A percentile compares a stretch with the other conserved stretches of the same genome.
These are phyloP conservation scores for Saturnispora mendoncae DNA, from an alignment of 805 yeast species.

Conservation along the genomic window DNA sequence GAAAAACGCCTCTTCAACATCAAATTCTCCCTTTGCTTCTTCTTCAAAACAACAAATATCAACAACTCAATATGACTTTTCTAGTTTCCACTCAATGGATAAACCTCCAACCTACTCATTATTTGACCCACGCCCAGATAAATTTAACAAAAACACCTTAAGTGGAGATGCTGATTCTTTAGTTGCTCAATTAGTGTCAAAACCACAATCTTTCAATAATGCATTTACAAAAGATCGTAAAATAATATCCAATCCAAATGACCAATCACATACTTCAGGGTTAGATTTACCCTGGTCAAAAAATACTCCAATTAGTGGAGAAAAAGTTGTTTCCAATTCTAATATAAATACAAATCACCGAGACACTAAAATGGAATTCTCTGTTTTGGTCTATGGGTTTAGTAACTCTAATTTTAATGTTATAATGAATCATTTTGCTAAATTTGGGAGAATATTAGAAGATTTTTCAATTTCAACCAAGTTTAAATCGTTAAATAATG, in stretches of 20 bases:
- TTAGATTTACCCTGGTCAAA: no score
- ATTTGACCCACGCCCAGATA: slow-evolving; percentile 33
- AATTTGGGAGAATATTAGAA: slow-evolving; percentile 13
- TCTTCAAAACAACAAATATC: slow-evolving; percentile 18
- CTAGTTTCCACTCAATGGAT: slow-evolving; percentile 21
- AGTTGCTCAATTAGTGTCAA: slow-evolving; percentile 30
- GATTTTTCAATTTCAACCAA: slow-evolving; percentile 7
- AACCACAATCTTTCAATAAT: slow-evolving; percentile 38
- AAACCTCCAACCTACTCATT: slow-evolving; percentile 45
- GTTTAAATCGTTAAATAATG: neutral
- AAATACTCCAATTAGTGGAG: no score
- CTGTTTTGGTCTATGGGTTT: slow-evolving; percentile 54
- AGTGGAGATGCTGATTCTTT: slow-evolving; percentile 14
- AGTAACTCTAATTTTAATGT: neutral
- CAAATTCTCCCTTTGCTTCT: slow-evolving; percentile 4
- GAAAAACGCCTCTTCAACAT: slow-evolving; percentile 19
- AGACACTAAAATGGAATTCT: slow-evolving; percentile 50
- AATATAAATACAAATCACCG: no score
- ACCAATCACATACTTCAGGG: no score
- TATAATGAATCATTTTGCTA: slow-evolving; percentile 12
- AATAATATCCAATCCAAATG: slow-evolving; percentile 18
- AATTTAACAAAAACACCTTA: slow-evolving; percentile 32
- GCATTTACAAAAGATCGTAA: slow-evolving; percentile 30
- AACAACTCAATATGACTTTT: slow-evolving; percentile 16
- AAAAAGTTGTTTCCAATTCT: no score